phyloP scores from a whole-genome alignment of 805 yeast genomes.

The Blastobotrys attinorum region DNA sequence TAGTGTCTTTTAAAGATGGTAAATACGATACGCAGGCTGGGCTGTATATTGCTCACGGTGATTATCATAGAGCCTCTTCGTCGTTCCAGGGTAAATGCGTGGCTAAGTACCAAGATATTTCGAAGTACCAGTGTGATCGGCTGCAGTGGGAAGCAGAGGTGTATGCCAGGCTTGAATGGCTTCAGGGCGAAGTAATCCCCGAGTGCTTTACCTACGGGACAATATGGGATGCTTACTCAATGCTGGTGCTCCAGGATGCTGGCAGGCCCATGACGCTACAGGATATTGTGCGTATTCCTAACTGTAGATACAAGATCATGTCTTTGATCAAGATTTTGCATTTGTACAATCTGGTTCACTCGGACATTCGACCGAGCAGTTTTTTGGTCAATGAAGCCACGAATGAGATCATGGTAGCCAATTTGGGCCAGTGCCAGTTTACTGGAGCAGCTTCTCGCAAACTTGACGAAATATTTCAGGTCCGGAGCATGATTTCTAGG shows the following conservation, averaged over 20 bases:
- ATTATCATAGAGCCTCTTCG: not conserved
- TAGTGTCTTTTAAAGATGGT: not conserved
- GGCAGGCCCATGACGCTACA: not conserved
- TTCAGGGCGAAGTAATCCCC: not conserved
- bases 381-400: not conserved
- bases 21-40: not conserved
- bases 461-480: not conserved
- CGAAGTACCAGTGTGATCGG: not conserved
- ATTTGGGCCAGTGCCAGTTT: not conserved
- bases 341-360: not conserved
- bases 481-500: not conserved
- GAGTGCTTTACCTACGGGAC: not conserved
- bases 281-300: conserved; percentile 1
- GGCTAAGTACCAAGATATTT: not conserved
- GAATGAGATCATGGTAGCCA: not conserved
- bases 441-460: not conserved
- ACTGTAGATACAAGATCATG: not conserved
- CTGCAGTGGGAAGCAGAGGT: conserved; percentile 3
- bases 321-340: not conserved
- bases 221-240: not conserved
- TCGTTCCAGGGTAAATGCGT: not conserved
- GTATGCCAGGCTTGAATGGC: not conserved
- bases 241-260: not conserved
- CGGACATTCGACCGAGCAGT: not conserved
- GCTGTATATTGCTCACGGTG: not conserved